Conservation (phyloP, 2,329 filamentous ascomycete genomes). For the Botrytis pseudocinerea region DNA sequence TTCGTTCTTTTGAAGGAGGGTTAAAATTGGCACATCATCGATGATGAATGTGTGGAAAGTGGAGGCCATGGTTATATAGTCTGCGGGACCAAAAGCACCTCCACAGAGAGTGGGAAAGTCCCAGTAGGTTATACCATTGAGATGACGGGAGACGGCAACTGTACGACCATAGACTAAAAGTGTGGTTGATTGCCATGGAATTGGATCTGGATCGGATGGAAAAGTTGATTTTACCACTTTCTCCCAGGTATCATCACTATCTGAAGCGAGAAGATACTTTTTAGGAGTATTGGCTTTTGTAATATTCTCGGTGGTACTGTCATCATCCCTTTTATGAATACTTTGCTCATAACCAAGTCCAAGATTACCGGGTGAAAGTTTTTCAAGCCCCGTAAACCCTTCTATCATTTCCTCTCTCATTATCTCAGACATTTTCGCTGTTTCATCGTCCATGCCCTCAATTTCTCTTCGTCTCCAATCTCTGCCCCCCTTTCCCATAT, state of each 20-base stretch:
- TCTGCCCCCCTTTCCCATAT: conserved; percentile 68
- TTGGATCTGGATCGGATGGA: conserved; percentile 30
- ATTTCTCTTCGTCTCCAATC: conserved; percentile 68
- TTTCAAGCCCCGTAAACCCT: conserved; percentile 28
- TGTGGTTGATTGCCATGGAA: conserved; percentile 48
- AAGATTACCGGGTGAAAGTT: conserved; percentile 17
- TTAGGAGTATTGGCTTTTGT: conserved; percentile 30
- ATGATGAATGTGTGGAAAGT: conserved; percentile 78
- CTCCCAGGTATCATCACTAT: conserved; percentile 35
- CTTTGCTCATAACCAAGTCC: conserved; percentile 20
- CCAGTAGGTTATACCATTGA: conserved; percentile 61
- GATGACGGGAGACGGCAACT: conserved; percentile 58
- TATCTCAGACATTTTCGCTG: conserved; percentile 36
- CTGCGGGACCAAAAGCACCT: conserved; percentile 68
- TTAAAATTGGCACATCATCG: conserved; percentile 67
- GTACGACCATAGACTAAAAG: conserved; percentile 63
- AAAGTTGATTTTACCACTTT: conserved; percentile 31
- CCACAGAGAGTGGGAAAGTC: conserved; percentile 68
- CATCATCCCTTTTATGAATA: neutral
- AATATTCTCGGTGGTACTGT: conserved; percentile 20
- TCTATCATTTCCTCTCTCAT: conserved; percentile 41
- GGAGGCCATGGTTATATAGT: conserved; percentile 80
- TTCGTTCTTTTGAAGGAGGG: conserved; percentile 72
- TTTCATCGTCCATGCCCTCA: conserved; percentile 38
- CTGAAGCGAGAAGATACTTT: conserved; percentile 35